Base-by-base conservation (phyloP, 2,329 filamentous ascomycete species). In the Pseudocercospora musae region DNA sequence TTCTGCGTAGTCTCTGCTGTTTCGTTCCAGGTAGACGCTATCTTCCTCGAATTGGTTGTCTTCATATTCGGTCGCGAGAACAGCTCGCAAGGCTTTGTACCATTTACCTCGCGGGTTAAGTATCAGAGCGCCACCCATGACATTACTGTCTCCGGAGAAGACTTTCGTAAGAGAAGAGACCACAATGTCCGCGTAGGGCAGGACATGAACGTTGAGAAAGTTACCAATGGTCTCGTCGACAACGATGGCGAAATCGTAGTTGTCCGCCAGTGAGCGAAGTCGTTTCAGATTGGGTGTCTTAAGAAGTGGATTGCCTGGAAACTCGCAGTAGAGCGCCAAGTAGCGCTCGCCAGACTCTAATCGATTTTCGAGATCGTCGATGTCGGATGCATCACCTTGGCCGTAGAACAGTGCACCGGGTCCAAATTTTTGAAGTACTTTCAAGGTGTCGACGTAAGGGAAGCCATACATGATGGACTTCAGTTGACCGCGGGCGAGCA, bases 201-300 rank as follows among this genome's bases (percentile, higher is more conserved):
- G 84, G 3, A 99, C 91, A 74, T 98, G 92, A 70, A 97, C 88
- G 74, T 99, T 99, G 73, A 96, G 87, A 74, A 97, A 96, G 60
- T 95, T 99, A 69, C 94, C 94, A 63, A 99, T 91, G 0, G 95
- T 98, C 77, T 99, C 95, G 76, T 99, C 95, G 2, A 99, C 85
- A 2, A 98, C 90, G 11, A 98, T 87, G 21, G 88, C 89, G 74
- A 99, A 98, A 72, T 90, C 89, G 76, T 92, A 96, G 66, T 85
- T 82, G 73, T 96, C 87, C 1, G 94, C 93, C 25, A 99, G 79
- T 15, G 77, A 75, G 40, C 90, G 88, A 63, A 99, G 94, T n/a
- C 93, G 88, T 63, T 80, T 79, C 20, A 99, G 84, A 76, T 99
- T 88, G 0, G 94, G 94, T 23, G 91, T 91, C 58, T 87, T 89